Evolutionary conservation across 306 rosid genomes (phyloP), one percentile per base, ranked within the genome.

Genomic region (Geum urbanum): DNA sequence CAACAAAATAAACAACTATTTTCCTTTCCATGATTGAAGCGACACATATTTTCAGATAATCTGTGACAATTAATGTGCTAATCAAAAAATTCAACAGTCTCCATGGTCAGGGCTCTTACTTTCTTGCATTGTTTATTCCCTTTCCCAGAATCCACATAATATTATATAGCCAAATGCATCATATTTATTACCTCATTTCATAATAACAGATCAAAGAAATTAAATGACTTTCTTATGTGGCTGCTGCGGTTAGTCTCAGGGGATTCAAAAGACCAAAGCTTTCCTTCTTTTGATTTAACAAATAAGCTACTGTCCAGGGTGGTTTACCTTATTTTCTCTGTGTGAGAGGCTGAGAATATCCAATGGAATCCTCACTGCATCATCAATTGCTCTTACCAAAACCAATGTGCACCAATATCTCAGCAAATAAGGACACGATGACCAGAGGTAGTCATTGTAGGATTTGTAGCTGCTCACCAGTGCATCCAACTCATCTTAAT

Each of bases 331-430:
- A 20, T 60, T 32, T 47, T 5, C 18, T 44, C 73, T 24, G 41
- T 49, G 57, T 51, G 67, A 73, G 37, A 75, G n/a, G 63, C 51
- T 10, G 22, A 22, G 58, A 75, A 79, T 71, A 79, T 79, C 83
- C 83, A 66, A 66, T 15, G 48, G 78, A 48, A 62, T 71, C 76
- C 54, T 39, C 46, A 47, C 7, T 27, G 18, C 64, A 41, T 27
- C 64, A 41, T 27, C 64, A 66, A 60, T 32, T 53, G 8, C 57
- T 70, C 62, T 35, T 10, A 2, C 43, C 56, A 66, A 71, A 75
- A 44, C 50, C 48, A 60, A 45, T 24, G 7, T 24, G 40, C 60
- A 56, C 53, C 32, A 27, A 2, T 60, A 37, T 60, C 46, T 60
- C 45, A 60, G 13, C 24, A 60, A 60, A 60, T 7, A 37, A 5